phyloP scores from a whole-genome alignment of 2,329 filamentous ascomycete genomes.

The Penicillium crustosum region DNA sequence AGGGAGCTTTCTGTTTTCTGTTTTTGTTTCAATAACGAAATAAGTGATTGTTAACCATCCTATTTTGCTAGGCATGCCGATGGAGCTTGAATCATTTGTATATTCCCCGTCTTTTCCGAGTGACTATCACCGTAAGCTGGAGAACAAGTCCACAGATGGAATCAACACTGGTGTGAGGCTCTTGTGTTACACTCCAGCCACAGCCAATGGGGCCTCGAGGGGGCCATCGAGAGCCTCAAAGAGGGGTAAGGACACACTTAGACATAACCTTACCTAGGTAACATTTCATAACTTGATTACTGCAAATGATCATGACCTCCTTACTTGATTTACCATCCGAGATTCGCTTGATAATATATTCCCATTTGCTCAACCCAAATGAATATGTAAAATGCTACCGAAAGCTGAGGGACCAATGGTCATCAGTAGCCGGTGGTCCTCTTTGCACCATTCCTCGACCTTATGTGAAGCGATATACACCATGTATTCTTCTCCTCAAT shows the following conservation, averaged over 20 bases:
- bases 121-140: background rate
- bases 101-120: background rate
- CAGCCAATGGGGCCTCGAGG: background rate
- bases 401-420: background rate
- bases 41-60: background rate
- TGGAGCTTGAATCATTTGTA: background rate
- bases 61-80: background rate
- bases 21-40: background rate
- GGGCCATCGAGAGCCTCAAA: background rate
- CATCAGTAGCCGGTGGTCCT: background rate
- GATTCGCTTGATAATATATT: background rate
- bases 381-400: conserved; percentile 1
- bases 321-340: background rate
- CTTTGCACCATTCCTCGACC: background rate
- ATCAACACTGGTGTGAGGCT: background rate
- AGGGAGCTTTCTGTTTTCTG: background rate
- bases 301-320: background rate
- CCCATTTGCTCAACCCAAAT: background rate
- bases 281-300: background rate
- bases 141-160: background rate
- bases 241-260: background rate
- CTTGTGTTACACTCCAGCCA: background rate
- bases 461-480: background rate
- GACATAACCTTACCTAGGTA: too few relatives aligned
- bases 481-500: background rate